Evolutionary conservation across 768 basidiomycete species (phyloP).

Genomic region (Suillus subaureus): DNA sequence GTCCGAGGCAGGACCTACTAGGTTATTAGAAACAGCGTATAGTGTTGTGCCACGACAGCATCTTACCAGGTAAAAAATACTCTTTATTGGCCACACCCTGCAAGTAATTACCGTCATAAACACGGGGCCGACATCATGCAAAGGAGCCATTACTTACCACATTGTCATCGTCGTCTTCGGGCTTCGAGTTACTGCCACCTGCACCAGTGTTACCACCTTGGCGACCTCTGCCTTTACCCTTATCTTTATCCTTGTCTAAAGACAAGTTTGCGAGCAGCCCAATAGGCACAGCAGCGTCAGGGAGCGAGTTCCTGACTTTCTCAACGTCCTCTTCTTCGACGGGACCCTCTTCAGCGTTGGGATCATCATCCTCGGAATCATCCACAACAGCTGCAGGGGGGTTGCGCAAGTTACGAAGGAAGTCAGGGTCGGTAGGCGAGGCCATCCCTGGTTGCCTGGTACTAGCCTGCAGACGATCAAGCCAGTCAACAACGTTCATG

Average conservation of each 20-base stretch:
- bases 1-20: constrained; percentile 68
- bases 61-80: constrained; percentile 76
- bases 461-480: constrained; percentile 67
- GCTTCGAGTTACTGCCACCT: constrained; percentile 20
- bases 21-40: not conserved
- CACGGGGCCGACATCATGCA: not conserved
- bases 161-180: constrained; percentile 62
- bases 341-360: constrained; percentile 31
- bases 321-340: constrained; percentile 44
- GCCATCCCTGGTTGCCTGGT: constrained; percentile 51
- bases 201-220: constrained; percentile 22
- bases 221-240: constrained; percentile 40
- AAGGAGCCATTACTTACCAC: constrained; percentile 44
- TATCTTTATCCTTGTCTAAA: constrained; percentile 54
- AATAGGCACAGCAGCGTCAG: constrained; percentile 73
- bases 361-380: constrained; percentile 45
- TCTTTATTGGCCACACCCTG: constrained; percentile 81
- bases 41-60: constrained; percentile 10
- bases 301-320: constrained; percentile 52
- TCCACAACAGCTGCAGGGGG: constrained; percentile 32
- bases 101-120: constrained; percentile 16
- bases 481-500: constrained; percentile 70
- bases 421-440: constrained; percentile 28
- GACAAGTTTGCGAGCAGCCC: constrained; percentile 76
- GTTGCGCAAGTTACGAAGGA: constrained; percentile 35